Conservation (phyloP, 2,329 filamentous ascomycete genomes). For the Claviceps quebecensis region DNA sequence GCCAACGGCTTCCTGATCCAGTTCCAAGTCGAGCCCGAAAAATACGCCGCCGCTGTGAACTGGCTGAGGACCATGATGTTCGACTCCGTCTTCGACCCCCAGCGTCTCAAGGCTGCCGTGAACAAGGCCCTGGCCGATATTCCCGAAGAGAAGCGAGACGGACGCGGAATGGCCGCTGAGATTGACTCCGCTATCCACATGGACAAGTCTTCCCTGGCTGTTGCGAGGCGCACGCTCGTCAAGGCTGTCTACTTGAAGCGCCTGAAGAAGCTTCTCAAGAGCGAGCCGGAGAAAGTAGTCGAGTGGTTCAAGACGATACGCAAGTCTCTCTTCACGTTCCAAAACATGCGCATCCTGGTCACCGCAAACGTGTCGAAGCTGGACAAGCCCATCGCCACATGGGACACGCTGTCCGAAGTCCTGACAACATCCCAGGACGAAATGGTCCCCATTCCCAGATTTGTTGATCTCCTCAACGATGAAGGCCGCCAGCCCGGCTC, state of each 20-base stretch:
- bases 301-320: constrained; percentile 66
- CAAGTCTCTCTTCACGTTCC: constrained; percentile 60
- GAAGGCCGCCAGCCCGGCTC: constrained; percentile 64
- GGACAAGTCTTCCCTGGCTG: constrained; percentile 58
- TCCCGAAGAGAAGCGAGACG: constrained; percentile 80
- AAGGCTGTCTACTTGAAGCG: constrained; percentile 79
- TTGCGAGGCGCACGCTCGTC: constrained; percentile 69
- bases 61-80: constrained; percentile 84
- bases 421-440: constrained; percentile 25
- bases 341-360: constrained; percentile 76
- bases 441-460: constrained; percentile 57
- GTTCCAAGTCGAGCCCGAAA: constrained; percentile 77
- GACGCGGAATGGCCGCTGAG: constrained; percentile 50
- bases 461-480: constrained; percentile 56
- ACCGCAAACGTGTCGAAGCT: constrained; percentile 68
- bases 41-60: constrained; percentile 67
- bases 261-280: constrained; percentile 65
- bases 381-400: constrained; percentile 60
- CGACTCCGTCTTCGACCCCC: constrained; percentile 72
- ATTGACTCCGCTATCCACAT: constrained; percentile 69
- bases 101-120: constrained; percentile 47
- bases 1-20: constrained; percentile 68
- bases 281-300: constrained; percentile 63
- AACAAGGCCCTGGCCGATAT: constrained; percentile 82
- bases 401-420: constrained; percentile 41